Evolutionary conservation across 805 yeast species (phyloP).

Genomic region (Clavispora asparagi): DNA sequence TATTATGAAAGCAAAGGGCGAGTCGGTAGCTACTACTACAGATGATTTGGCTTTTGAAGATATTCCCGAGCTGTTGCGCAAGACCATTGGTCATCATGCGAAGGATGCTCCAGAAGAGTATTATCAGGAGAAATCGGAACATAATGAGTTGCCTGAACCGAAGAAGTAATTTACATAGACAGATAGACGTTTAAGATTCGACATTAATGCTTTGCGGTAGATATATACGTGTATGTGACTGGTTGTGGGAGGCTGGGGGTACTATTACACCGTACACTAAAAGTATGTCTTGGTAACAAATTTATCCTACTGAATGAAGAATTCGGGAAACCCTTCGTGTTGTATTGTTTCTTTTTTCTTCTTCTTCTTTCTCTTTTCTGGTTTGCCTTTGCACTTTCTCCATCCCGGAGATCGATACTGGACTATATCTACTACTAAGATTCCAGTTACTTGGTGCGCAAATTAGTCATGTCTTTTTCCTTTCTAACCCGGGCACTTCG

Average conservation of each 20-base stretch:
- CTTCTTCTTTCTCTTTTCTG: too few relatives aligned
- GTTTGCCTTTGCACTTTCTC: too few relatives aligned
- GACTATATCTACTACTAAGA: not conserved
- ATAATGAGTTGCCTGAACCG: conserved; percentile 1
- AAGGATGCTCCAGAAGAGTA: conserved; percentile 57
- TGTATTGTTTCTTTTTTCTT: too few relatives aligned
- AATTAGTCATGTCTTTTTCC: not conserved
- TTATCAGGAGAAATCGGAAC: conserved; percentile 9
- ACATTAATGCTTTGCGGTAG: too few relatives aligned
- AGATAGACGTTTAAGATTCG: not conserved
- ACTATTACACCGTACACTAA: too few relatives aligned
- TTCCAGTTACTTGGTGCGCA: not conserved
- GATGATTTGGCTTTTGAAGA: conserved; percentile 69
- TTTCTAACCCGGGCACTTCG: not conserved
- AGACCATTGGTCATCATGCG: conserved; percentile 58
- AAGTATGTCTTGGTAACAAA: too few relatives aligned
- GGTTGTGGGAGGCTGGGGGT: too few relatives aligned
- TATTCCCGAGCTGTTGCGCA: conserved; percentile 52
- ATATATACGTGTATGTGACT: too few relatives aligned
- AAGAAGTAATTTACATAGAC: not conserved
- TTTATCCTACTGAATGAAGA: too few relatives aligned
- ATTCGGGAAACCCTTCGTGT: too few relatives aligned
- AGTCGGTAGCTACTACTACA: conserved; percentile 56
- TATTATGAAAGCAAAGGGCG: conserved; percentile 70
- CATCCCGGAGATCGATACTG: too few relatives aligned